Evolutionary conservation across 345 rosid species (phyloP).

Genomic region (Turnera subulata): DNA sequence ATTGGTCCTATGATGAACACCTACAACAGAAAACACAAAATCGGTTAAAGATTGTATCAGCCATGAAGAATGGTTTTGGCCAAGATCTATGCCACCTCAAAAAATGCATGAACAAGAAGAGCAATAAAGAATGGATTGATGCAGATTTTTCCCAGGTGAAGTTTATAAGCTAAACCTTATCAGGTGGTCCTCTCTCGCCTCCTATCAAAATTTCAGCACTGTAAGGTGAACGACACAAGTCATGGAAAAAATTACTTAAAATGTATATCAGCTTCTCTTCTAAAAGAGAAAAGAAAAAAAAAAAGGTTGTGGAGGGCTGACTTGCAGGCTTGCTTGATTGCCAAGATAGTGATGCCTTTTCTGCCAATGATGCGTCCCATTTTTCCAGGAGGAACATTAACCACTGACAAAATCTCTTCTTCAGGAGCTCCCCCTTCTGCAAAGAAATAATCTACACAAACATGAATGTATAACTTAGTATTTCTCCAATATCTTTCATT

Average conservation of each 20-base stretch:
- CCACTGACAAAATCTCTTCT: neutral
- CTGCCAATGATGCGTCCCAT: neutral
- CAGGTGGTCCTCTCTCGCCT: neutral
- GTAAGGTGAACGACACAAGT: neutral
- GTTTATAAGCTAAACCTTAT: neutral
- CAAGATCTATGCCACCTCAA: neutral
- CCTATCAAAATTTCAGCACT: neutral
- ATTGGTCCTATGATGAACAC: neutral
- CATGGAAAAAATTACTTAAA: neutral
- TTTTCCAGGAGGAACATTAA: neutral
- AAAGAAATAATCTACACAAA: neutral
- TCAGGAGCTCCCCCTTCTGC: neutral
- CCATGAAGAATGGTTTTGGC: neutral
- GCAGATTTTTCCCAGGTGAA: neutral
- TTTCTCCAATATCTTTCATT: neutral
- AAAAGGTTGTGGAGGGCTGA: neutral
- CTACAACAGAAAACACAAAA: neutral
- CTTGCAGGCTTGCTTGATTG: constrained; percentile 3
- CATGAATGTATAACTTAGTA: neutral
- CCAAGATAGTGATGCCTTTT: neutral
- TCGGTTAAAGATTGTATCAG: neutral
- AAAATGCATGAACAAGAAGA: no score
- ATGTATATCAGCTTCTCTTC: no score
- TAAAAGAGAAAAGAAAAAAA: neutral
- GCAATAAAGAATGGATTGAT: no score